These are phyloP conservation scores for Aspergillus melleus DNA, from an alignment of 2,329 filamentous ascomycete genomes.

Conservation along the genomic window DNA sequence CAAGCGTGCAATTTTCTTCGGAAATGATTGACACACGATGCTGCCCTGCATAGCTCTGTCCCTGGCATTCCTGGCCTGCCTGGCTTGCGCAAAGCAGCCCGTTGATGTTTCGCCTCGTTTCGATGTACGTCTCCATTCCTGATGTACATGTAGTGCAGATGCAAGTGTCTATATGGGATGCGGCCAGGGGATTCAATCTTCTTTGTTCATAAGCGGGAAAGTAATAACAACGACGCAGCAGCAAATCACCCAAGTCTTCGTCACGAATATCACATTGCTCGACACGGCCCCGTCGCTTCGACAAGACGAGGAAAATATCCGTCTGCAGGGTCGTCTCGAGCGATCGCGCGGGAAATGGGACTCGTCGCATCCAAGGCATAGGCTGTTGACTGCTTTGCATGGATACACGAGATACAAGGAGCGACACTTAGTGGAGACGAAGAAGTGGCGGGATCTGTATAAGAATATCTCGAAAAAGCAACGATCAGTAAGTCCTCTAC, in stretches of 20 bases:
- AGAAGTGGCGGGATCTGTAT: slow-evolving; percentile 23
- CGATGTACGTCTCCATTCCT: neutral
- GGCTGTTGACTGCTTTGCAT: slow-evolving; percentile 28
- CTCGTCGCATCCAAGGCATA: slow-evolving; percentile 24
- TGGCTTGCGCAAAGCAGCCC: neutral
- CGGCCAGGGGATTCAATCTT: no score
- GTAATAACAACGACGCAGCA: neutral
- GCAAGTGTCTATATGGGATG: neutral
- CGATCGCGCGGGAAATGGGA: slow-evolving; percentile 17
- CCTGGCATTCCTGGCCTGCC: neutral
- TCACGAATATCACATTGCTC: slow-evolving; percentile 14
- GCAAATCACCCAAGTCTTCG: slow-evolving; percentile 12
- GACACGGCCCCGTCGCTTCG: neutral
- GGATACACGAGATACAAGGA: slow-evolving; percentile 27
- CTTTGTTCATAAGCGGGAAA: no score
- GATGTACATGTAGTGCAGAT: no score
- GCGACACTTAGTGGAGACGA: slow-evolving; percentile 18
- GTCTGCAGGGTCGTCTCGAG: slow-evolving; percentile 18
- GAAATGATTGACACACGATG: neutral
- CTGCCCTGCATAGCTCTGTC: neutral
- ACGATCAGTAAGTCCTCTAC: slow-evolving; percentile 8
- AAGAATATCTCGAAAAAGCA: slow-evolving; percentile 21
- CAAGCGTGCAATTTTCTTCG: neutral
- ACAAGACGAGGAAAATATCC: slow-evolving; percentile 12
- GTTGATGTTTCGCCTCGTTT: neutral